Evolutionary conservation across 2,329 filamentous ascomycete genomes (phyloP).

Genomic region (Laburnicola sp.): DNA sequence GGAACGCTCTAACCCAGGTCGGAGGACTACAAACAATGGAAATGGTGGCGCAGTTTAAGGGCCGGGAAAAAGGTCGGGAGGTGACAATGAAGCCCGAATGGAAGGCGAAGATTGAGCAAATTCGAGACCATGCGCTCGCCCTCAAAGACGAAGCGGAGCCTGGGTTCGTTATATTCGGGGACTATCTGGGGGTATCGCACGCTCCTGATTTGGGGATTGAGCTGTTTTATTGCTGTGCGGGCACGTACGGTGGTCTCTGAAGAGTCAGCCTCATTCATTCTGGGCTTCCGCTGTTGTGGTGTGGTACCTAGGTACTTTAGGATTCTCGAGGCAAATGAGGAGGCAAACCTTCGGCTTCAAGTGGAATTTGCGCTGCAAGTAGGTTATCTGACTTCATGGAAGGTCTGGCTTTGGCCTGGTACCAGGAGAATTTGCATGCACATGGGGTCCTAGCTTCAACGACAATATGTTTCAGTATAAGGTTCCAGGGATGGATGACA

Average conservation of each 20-base stretch:
- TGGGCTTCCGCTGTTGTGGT: slow-evolving; percentile 56
- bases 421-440: too few relatives aligned
- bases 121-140: neutral
- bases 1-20: neutral
- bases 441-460: too few relatives aligned
- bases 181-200: neutral
- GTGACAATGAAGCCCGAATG: neutral
- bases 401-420: too few relatives aligned
- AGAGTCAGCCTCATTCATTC: slow-evolving; percentile 51
- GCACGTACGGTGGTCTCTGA: neutral
- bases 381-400: too few relatives aligned
- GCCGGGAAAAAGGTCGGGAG: neutral
- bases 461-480: too few relatives aligned
- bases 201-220: slow-evolving; percentile 4
- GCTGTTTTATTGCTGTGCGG: slow-evolving; percentile 5
- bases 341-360: too few relatives aligned
- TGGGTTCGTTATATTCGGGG: neutral
- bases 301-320: too few relatives aligned
- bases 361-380: too few relatives aligned
- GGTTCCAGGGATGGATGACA: too few relatives aligned
- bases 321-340: too few relatives aligned
- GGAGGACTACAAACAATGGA: neutral
- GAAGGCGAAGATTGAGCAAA: neutral
- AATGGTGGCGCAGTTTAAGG: slow-evolving; percentile 5
- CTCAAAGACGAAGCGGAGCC: neutral